A percentile compares a stretch with the other conserved stretches of the same genome.
These are phyloP conservation scores for Exophiala bonariae DNA, from an alignment of 2,329 filamentous ascomycete species.

Conservation along the genomic window DNA sequence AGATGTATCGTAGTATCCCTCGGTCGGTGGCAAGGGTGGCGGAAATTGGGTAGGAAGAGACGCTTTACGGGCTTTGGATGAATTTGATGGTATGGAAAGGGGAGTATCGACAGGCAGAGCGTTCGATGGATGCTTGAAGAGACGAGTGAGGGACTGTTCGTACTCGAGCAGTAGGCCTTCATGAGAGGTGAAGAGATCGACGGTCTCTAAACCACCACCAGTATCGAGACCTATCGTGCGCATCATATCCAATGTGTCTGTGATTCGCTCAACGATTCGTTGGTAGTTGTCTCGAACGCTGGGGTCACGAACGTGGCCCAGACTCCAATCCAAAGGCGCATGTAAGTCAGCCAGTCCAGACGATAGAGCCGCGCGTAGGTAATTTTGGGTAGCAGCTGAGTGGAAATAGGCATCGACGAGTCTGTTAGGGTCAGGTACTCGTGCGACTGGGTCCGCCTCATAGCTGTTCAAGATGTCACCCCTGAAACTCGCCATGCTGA, in stretches of 20 bases:
- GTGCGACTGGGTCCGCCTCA: constrained; percentile 62
- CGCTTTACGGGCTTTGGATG: constrained; percentile 24
- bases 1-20: constrained; percentile 88
- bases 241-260: constrained; percentile 91
- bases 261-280: constrained; percentile 79
- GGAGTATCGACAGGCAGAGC: constrained; percentile 28
- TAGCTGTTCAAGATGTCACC: constrained; percentile 96
- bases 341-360: constrained; percentile 93
- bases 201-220: constrained; percentile 79
- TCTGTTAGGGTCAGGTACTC: constrained; percentile 77
- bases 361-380: constrained; percentile 77
- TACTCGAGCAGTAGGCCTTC: constrained; percentile 94
- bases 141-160: constrained; percentile 81
- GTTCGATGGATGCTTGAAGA: constrained; percentile 64
- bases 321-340: constrained; percentile 88
- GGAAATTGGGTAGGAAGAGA: constrained; percentile 30
- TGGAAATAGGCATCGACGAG: constrained; percentile 93
- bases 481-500: constrained; percentile 83
- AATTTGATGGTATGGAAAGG: constrained; percentile 25
- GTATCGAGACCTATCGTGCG: constrained; percentile 88
- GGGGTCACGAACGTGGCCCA: constrained; percentile 86
- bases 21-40: constrained; percentile 35
- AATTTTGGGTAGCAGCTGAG: constrained; percentile 92
- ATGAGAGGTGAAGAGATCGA: constrained; percentile 93
- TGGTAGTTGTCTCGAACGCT: constrained; percentile 83